phyloP scores from a whole-genome alignment of 768 basidiomycete genomes.

The Phylloporus sp. region DNA sequence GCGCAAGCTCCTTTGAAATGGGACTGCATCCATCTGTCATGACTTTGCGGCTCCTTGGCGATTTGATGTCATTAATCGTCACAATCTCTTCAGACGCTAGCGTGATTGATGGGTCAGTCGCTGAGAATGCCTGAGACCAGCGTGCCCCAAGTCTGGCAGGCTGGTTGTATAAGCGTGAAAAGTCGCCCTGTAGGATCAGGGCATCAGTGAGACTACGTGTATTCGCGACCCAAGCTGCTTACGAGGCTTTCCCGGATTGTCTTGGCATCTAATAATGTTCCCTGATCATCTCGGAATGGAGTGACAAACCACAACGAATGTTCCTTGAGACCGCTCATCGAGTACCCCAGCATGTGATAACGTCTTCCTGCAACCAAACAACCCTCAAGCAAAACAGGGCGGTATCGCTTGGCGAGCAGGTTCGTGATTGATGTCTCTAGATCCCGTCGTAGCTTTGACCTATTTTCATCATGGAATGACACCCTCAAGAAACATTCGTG shows the following conservation, averaged over 20 bases:
- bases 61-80: conserved; percentile 28
- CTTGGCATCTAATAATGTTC: conserved; percentile 19
- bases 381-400: conserved; percentile 32
- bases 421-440: conserved; percentile 27
- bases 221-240: conserved; percentile 1
- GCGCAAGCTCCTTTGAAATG: conserved; percentile 37
- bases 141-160: conserved; percentile 52
- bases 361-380: conserved; percentile 40
- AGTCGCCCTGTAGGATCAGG: conserved; percentile 34
- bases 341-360: conserved; percentile 49
- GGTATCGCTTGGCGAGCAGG: conserved; percentile 34
- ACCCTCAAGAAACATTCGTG: conserved; percentile 46
- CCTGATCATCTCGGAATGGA: conserved; percentile 35
- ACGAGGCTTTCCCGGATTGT: conserved; percentile 36
- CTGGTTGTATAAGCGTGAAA: conserved; percentile 32
- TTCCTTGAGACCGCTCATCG: conserved; percentile 48
- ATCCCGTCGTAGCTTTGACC: conserved; percentile 36
- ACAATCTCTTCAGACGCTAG: conserved; percentile 35
- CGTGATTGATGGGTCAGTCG: conserved; percentile 44
- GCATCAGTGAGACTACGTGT: background rate
- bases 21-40: conserved; percentile 55
- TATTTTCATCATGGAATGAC: conserved; percentile 45
- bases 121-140: conserved; percentile 52
- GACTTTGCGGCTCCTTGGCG: conserved; percentile 22
- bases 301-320: conserved; percentile 49